Evolutionary conservation across 495 filamentous ascomycete species (phyloP).

Genomic region (Neurospora sp.): DNA sequence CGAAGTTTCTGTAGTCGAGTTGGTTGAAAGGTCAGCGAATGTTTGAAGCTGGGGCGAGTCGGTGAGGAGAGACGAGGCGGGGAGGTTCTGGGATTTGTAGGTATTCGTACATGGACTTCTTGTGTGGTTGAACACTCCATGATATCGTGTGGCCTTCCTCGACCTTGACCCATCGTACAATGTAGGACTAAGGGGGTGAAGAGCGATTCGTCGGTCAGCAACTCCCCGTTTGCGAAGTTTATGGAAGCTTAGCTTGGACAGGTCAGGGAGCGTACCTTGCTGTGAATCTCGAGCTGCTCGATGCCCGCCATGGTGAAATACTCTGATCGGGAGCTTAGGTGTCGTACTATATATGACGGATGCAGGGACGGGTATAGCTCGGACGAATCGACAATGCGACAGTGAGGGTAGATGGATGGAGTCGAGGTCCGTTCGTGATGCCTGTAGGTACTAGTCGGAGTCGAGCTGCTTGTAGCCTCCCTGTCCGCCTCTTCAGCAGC

Average conservation of each 20-base stretch:
- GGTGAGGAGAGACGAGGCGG: background rate
- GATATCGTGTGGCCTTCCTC: constrained; percentile 84
- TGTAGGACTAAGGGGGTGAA: constrained; percentile 61
- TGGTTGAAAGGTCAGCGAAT: background rate
- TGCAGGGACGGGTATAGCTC: background rate
- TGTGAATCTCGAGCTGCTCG: constrained; percentile 95
- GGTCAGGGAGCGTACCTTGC: constrained; percentile 57
- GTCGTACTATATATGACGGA: background rate
- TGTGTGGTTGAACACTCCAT: constrained; percentile 95
- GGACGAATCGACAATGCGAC: background rate
- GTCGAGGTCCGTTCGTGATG: background rate
- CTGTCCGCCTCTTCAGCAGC: background rate
- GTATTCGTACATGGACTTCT: constrained; percentile 68
- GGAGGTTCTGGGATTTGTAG: background rate
- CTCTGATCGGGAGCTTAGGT: background rate
- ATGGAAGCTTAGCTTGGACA: background rate
- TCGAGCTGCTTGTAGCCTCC: too few relatives aligned
- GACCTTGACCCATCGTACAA: constrained; percentile 93
- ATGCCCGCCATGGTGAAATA: constrained; percentile 66
- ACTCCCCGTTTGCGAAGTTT: background rate
- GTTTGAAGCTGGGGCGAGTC: background rate
- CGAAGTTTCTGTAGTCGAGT: constrained; percentile 61
- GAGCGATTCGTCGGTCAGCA: background rate
- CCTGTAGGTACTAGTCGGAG: background rate
- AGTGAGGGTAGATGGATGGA: background rate